phyloP scores from a whole-genome alignment of 306 rosid species.

The Fagus sylvatica region DNA sequence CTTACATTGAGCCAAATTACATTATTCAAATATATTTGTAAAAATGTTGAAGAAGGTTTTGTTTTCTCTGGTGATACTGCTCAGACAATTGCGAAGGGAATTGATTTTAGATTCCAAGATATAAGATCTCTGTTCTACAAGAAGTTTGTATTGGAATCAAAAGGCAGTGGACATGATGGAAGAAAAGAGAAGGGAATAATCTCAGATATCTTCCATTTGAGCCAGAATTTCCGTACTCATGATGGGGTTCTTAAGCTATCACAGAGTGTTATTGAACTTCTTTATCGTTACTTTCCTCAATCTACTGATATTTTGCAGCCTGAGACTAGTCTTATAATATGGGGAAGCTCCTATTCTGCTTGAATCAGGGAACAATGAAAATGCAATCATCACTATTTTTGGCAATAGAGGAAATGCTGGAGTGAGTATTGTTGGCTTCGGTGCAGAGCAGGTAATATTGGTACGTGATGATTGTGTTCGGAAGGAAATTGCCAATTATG shows the following conservation, averaged over 20 bases:
- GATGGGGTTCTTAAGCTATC: conserved; percentile 69
- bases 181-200: conserved; percentile 44
- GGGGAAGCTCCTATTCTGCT: conserved; percentile 73
- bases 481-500: conserved; percentile 41
- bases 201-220: conserved; percentile 51
- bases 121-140: conserved; percentile 60
- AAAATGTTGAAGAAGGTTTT: conserved; percentile 77
- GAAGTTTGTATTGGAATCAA: conserved; percentile 52
- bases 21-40: conserved; percentile 63
- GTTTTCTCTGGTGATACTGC: conserved; percentile 88
- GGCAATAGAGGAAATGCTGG: conserved; percentile 44
- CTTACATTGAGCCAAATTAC: conserved; percentile 78
- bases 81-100: conserved; percentile 74
- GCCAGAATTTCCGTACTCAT: conserved; percentile 77
- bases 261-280: conserved; percentile 64
- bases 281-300: conserved; percentile 64
- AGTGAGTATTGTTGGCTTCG: conserved; percentile 68
- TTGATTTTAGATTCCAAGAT: conserved; percentile 76
- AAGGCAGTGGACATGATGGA: conserved; percentile 7
- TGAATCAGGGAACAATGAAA: conserved; percentile 47
- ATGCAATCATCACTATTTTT: conserved; percentile 68
- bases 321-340: conserved; percentile 63
- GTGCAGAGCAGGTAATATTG: conserved; percentile 83
- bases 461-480: conserved; percentile 65
- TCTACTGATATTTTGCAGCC: conserved; percentile 64